Percentiles rank a stretch among this genome's conserved stretches.
Evolutionary conservation across 1,284 basidiomycete genomes (phyloP).

Genomic region (Puccinia horiana): DNA sequence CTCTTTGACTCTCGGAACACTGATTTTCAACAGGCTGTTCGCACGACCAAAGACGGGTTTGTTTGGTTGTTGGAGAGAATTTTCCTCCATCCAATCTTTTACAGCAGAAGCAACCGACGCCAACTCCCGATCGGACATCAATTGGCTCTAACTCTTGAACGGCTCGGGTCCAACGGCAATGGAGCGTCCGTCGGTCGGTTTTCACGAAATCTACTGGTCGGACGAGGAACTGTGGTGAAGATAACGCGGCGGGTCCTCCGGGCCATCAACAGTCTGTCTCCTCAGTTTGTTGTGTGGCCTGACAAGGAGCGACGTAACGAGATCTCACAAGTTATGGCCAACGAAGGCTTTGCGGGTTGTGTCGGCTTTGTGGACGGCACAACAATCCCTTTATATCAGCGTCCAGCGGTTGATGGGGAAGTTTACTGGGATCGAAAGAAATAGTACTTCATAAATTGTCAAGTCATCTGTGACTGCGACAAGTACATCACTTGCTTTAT

Average conservation of each 20-base stretch:
- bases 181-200: conserved; percentile 15
- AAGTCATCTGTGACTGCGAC: neutral
- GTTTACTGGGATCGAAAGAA: neutral
- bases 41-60: neutral
- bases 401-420: too few relatives aligned
- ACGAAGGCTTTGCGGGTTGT: neutral
- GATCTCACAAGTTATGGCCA: neutral
- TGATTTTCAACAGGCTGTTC: neutral
- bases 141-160: neutral
- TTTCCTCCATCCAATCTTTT: too few relatives aligned
- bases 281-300: too few relatives aligned
- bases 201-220: neutral
- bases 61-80: neutral
- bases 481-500: neutral
- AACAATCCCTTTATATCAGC: too few relatives aligned
- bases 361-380: too few relatives aligned
- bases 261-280: neutral
- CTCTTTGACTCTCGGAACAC: neutral
- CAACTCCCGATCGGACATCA: neutral
- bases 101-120: neutral
- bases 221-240: neutral
- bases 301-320: too few relatives aligned
- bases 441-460: neutral
- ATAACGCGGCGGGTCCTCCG: neutral
- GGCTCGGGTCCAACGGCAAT: too few relatives aligned